Conservation (phyloP, 352 stramenopile species). For the Globisporangium sylvaticum region DNA sequence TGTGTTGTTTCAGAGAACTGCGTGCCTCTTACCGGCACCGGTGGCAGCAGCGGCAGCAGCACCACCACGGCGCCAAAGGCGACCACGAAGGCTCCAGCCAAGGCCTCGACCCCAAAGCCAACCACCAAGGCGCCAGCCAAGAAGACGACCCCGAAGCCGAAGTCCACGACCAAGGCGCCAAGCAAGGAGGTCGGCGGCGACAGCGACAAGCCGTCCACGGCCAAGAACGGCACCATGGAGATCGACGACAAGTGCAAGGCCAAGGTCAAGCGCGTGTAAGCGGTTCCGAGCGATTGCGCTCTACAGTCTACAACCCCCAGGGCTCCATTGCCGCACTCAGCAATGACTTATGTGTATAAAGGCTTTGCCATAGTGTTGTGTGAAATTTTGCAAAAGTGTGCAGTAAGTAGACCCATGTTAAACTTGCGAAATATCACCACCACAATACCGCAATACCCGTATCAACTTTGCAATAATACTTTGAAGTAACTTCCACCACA, state of each 20-base stretch:
- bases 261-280: background rate
- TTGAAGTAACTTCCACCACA: too few species aligned
- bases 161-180: background rate
- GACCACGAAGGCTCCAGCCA: background rate
- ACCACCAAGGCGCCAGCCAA: background rate
- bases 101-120: background rate
- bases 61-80: background rate
- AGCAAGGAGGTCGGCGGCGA: conserved; percentile 1
- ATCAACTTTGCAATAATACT: too few species aligned
- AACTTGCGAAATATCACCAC: too few species aligned
- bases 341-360: background rate
- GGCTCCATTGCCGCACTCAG: too few species aligned
- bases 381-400: too few species aligned
- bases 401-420: too few species aligned
- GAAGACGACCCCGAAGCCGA: background rate
- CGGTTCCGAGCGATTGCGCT: too few species aligned
- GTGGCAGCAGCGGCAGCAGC: background rate
- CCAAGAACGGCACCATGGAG: background rate
- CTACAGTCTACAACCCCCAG: too few species aligned
- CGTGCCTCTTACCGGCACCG: background rate
- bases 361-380: background rate
- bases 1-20: background rate
- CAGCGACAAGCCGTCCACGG: background rate
- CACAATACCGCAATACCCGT: too few species aligned
- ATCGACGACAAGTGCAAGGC: background rate